Evolutionary conservation across 768 basidiomycete genomes (phyloP), one percentile per base, ranked within the genome.

Genomic region (Lactarius sp.): DNA sequence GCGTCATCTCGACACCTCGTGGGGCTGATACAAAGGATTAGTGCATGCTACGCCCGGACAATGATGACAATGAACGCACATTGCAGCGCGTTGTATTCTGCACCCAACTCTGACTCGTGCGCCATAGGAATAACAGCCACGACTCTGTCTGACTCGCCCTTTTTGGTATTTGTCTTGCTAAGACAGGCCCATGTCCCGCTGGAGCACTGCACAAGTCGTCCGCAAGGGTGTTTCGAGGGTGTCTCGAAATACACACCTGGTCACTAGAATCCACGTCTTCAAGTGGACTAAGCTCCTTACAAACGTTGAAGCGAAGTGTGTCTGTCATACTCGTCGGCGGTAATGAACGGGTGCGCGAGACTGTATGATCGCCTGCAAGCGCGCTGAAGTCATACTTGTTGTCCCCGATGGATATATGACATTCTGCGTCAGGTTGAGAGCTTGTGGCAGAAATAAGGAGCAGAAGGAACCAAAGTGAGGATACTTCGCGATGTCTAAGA

Each of bases 81-180:
- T 65, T 74, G 67, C 37, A 77, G 62, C 9, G 59, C 31, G 31
- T 67, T 61, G 27, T 68, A 74, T 55, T 75, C 67, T 10, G 75
- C 68, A 10, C 70, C 57, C 33, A 75, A 71, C 42, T 59, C 63
- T 12, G 72, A 69, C 0, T 73, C 73, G 65, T 79, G 77, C 9
- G 85, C 88, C 36, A 94, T 69, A n/a, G 90, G 85, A 59, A 94
- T 83, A n/a, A 92, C 89, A 36, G 84, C 77, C 33, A 85, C 77
- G 69, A 94, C 74, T 56, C 90, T 81, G 66, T 90, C 86, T 2
- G 76, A 59, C 46, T 77, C 73, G 22, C 76, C 79, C 1, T 71
- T 67, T 73, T 88, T 91, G 68, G 76, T 68, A 69, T 92, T 92
- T 39, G 78, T 81, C 68, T 81, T 83, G 4, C 83, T 87, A 36